These are phyloP conservation scores for Pelargonium australe DNA, from an alignment of 441 rosid species.

Conservation along the genomic window DNA sequence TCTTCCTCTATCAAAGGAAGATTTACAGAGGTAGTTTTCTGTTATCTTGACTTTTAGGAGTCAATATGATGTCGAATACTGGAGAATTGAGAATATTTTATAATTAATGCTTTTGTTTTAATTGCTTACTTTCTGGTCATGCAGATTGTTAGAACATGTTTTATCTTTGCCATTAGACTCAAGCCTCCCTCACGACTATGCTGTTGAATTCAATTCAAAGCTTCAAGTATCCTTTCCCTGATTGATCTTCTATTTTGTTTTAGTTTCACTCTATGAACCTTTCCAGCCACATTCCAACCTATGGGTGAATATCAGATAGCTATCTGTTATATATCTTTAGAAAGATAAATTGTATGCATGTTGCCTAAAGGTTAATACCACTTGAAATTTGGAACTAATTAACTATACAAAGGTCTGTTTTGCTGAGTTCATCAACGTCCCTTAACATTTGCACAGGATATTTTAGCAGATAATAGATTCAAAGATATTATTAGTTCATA, in stretches of 20 bases:
- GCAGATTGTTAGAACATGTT: constrained; percentile 73
- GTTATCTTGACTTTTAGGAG: constrained; percentile 2
- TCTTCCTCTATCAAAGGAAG: constrained; percentile 73
- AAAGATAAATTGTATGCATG: neutral
- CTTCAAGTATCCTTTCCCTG: constrained; percentile 55
- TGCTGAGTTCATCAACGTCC: constrained; percentile 11
- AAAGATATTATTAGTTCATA: constrained; percentile 47
- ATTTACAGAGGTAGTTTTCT: constrained; percentile 47
- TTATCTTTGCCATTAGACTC: constrained; percentile 68
- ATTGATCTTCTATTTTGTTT: neutral
- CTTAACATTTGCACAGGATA: constrained; percentile 49
- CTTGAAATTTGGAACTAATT: neutral
- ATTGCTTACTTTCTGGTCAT: constrained; percentile 16
- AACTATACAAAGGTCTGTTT: neutral
- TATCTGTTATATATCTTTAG: neutral
- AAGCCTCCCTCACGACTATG: constrained; percentile 55
- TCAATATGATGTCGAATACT: constrained; percentile 20
- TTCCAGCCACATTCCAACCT: neutral
- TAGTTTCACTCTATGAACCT: neutral
- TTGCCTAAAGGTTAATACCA: neutral
- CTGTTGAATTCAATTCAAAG: constrained; percentile 61
- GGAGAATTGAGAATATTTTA: constrained; percentile 9
- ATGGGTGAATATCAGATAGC: neutral
- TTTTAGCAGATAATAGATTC: constrained; percentile 58
- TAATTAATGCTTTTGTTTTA: neutral